Evolutionary conservation across 2,329 filamentous ascomycete species (phyloP), one percentile per base, ranked within the genome.

Genomic region (Colletotrichum destructivum): DNA sequence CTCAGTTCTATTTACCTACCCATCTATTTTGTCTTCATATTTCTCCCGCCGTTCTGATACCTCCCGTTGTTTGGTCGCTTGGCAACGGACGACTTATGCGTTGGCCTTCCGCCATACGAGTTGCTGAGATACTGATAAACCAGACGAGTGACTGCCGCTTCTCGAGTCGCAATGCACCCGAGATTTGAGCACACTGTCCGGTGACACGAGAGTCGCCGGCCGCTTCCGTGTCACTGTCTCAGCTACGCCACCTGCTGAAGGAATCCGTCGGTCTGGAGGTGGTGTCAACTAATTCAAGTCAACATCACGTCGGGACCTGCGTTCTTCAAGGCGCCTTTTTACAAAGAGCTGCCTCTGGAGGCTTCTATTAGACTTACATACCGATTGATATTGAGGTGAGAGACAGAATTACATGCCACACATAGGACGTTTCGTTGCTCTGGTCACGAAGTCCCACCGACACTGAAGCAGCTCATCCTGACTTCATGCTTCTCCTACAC

Each of bases 181-280:
- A 2, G 23, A 23, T 23, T 23, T 46, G 5, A 35, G 15, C 13
- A 49, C 18, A 18, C 18, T 6, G 18, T n/a, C 35, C 2, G 57
- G 44, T 11, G 42, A 21, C 26, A 38, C 42, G 44, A 23, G 42
- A 15, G 0, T n/a, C 12, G 15, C 26, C 12, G 23, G 12, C 16
- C 42, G 44, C 21, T 35, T 35, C 11, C 18, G 26, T 61, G 42
- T 3, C 13, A 35, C 26, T 49, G 44, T 61, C 42, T 47, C 16
- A 47, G n/a, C 57, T 35, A 61, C 57, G 23, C 26, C 57, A 35
- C 57, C 18, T 18, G 57, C 26, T 47, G 44, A 18, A 31, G 42
- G 42, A 31, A n/a, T 35, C 42, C 16, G 26, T 35, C 57, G 21
- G 21, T 47, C 57, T 61, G 46, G 18, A 46, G 13, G n/a, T 44